Evolutionary conservation across 2,329 filamentous ascomycete genomes (phyloP).

Genomic region (Penicillium sp.): DNA sequence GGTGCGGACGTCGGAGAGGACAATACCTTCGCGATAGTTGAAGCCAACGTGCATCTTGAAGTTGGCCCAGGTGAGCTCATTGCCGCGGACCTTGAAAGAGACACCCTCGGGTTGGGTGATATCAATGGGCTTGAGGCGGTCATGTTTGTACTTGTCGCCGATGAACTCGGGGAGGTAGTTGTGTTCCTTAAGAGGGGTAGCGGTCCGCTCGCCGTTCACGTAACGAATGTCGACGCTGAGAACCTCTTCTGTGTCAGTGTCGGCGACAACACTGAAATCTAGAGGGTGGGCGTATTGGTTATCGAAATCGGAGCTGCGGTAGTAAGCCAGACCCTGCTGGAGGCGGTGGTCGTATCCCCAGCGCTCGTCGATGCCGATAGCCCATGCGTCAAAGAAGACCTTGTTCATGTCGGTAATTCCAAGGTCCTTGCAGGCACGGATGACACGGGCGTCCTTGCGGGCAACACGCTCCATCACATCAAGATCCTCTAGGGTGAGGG

Average conservation of each 20-base stretch:
- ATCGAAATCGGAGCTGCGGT: conserved; percentile 29
- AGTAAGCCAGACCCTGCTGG: conserved; percentile 35
- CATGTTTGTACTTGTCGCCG: conserved; percentile 23
- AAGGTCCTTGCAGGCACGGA: conserved; percentile 33
- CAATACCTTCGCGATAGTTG: conserved; percentile 55
- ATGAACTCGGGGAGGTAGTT: conserved; percentile 31
- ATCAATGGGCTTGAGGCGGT: conserved; percentile 28
- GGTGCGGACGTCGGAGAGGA: conserved; percentile 48
- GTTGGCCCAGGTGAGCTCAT: conserved; percentile 30
- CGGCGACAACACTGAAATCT: conserved; percentile 27
- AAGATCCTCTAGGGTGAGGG: conserved; percentile 37
- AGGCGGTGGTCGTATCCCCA: conserved; percentile 35
- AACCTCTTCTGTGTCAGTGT: conserved; percentile 29
- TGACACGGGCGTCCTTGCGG: conserved; percentile 31
- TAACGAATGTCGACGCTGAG: conserved; percentile 27
- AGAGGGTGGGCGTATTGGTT: conserved; percentile 34
- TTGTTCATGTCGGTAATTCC: conserved; percentile 38
- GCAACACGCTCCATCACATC: conserved; percentile 36
- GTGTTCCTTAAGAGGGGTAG: conserved; percentile 23
- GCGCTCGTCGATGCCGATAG: conserved; percentile 37
- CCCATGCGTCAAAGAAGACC: conserved; percentile 37
- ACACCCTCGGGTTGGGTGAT: conserved; percentile 30
- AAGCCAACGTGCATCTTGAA: conserved; percentile 45
- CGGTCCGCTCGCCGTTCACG: conserved; percentile 26
- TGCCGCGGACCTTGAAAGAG: conserved; percentile 30